Percentiles rank a stretch among this genome's conserved stretches.
Evolutionary conservation across 2,329 filamentous ascomycete genomes (phyloP).

Genomic region (Akanthomyces dipterigenus): DNA sequence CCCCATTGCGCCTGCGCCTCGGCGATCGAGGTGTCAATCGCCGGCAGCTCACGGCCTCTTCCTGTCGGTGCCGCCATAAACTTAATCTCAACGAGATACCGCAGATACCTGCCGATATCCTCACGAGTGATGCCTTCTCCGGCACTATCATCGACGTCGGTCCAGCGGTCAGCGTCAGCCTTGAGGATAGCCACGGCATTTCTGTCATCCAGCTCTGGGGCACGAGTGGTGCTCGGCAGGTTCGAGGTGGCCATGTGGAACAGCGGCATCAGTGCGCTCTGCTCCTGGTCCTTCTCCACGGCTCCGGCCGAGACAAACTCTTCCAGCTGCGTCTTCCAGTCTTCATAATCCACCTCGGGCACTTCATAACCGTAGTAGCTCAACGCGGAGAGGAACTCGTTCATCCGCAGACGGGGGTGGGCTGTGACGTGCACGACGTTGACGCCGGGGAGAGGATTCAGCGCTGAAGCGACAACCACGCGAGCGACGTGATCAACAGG

Average conservation of each 20-base stretch:
- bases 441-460: constrained; percentile 50
- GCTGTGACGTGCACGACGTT: constrained; percentile 72
- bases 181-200: constrained; percentile 61
- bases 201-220: constrained; percentile 58
- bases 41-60: neutral
- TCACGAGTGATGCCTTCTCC: constrained; percentile 28
- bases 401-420: constrained; percentile 71
- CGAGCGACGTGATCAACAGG: constrained; percentile 77
- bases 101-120: constrained; percentile 21
- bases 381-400: constrained; percentile 66
- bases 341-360: constrained; percentile 63
- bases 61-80: constrained; percentile 25
- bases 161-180: constrained; percentile 54
- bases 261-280: constrained; percentile 46
- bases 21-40: neutral
- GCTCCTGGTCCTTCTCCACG: constrained; percentile 22
- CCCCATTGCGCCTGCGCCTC: neutral
- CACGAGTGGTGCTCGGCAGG: constrained; percentile 59
- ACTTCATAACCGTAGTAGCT: constrained; percentile 66
- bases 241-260: constrained; percentile 67
- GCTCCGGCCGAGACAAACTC: constrained; percentile 21
- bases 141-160: constrained; percentile 48
- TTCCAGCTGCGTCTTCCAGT: constrained; percentile 25
- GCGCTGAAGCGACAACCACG: constrained; percentile 68
- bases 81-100: constrained; percentile 23